Evolutionary conservation across 306 rosid species (phyloP), one percentile per base, ranked within the genome.

Genomic region (Casuarina equisetifolia): DNA sequence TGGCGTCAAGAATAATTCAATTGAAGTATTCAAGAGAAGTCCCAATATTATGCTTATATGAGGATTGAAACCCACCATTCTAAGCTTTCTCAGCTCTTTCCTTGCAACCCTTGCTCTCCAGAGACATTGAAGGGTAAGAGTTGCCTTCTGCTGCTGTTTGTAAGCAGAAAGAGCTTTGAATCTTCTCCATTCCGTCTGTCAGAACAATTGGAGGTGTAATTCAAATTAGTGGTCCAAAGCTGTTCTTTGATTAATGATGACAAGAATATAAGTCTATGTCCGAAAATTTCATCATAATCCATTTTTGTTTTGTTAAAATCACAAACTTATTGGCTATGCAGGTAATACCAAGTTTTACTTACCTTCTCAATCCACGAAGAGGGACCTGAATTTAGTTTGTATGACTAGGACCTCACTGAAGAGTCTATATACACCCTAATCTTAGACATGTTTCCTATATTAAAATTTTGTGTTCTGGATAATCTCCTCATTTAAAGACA

Each of bases 31-130:
- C 36, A 67, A 35, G 70, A 36, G 36, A 61, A 50, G 17, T 62
- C 75, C 48, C 61, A 46, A 54, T 75, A 51, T 67, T 12, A 75
- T 17, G 71, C 49, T 49, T 51, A 13, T 57, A 64, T 46, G 36
- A 75, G 48, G 20, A 68, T 13, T 61, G 64, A 73, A 69, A 35
- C 84, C 81, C 70, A 88, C 97, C 88, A 93, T 93, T 62, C 67
- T 84, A 49, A 93, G 92, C 81, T 83, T 89, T 80, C 86, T 85
- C 79, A 93, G 98, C 88, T 88, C 98, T 80, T 81, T 93, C 81
- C 96, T 87, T 10, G 97, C 96, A 2, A 91, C 84, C 84, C 42
- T 89, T 45, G 90, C 85, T 82, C 97, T 90, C 97, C 97, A 93
- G 69, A 91, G 85, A 78, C 97, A 90, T 82, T 93, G 97, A 76